Percentiles rank a stretch among this genome's conserved stretches.
Evolutionary conservation across 352 stramenopile species (phyloP).

Genomic region (Pythium biforme): DNA sequence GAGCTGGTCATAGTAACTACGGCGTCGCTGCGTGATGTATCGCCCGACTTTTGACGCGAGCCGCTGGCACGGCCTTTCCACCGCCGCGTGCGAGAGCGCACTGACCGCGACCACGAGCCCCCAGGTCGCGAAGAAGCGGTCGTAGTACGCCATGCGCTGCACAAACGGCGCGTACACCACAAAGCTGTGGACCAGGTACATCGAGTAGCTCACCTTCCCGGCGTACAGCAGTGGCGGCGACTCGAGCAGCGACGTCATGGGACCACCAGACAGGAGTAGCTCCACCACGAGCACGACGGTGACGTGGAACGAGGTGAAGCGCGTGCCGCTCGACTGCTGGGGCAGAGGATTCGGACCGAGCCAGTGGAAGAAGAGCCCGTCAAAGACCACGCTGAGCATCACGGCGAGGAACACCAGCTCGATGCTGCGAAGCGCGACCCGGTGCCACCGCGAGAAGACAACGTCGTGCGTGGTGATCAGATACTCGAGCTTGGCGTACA

Average conservation of each 20-base stretch:
- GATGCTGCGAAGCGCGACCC: slow-evolving; percentile 18
- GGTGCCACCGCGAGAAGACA: slow-evolving; percentile 23
- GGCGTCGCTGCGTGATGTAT: slow-evolving; percentile 11
- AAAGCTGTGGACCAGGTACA: slow-evolving; percentile 45
- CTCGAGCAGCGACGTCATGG: slow-evolving; percentile 37
- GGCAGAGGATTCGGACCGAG: slow-evolving; percentile 28
- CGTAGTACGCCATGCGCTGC: not conserved
- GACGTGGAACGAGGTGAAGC: slow-evolving; percentile 29
- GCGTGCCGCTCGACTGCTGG: slow-evolving; percentile 5
- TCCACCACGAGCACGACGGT: slow-evolving; percentile 37
- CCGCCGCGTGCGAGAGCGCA: slow-evolving; percentile 11
- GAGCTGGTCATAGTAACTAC: not conserved
- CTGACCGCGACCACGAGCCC: slow-evolving; percentile 8
- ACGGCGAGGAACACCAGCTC: slow-evolving; percentile 27
- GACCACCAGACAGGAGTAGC: slow-evolving; percentile 35
- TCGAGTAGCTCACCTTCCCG: slow-evolving; percentile 48
- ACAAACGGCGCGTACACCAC: slow-evolving; percentile 25
- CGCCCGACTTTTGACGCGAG: slow-evolving; percentile 6
- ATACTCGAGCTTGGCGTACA: slow-evolving; percentile 29
- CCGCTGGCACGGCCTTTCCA: slow-evolving; percentile 16
- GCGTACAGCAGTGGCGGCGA: slow-evolving; percentile 36
- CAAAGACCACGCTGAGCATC: slow-evolving; percentile 32
- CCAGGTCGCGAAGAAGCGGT: slow-evolving; percentile 3
- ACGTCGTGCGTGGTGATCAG: slow-evolving; percentile 26
- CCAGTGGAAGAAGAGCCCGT: slow-evolving; percentile 38